Evolutionary conservation across 805 yeast genomes (phyloP).

Genomic region (Barnettozyma botsteinii): DNA sequence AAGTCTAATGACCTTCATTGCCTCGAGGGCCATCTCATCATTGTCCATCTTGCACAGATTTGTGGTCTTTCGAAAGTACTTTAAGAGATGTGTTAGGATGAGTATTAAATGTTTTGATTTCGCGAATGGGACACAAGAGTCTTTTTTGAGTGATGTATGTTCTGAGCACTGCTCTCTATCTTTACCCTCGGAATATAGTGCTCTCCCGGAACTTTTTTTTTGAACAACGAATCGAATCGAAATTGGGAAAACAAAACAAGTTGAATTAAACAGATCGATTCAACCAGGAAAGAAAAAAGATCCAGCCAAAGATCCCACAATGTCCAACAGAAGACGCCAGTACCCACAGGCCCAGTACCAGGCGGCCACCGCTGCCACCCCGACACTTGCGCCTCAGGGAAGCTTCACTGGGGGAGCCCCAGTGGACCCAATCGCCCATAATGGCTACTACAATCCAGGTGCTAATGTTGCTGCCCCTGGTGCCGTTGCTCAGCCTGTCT

Average conservation of each 20-base stretch:
- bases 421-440: conserved; percentile 2
- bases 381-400: conserved; percentile 2
- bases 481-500: conserved; percentile 16
- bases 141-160: too few relatives aligned
- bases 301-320: conserved; percentile 5
- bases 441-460: conserved; percentile 2
- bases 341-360: conserved; percentile 28
- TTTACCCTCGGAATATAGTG: too few relatives aligned
- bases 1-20: conserved; percentile 12
- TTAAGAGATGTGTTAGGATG: too few relatives aligned
- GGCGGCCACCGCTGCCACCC: conserved; percentile 10
- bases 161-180: not conserved
- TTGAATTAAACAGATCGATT: too few relatives aligned
- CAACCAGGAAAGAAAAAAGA: not conserved
- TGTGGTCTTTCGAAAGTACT: too few relatives aligned
- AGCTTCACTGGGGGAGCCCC: conserved; percentile 9
- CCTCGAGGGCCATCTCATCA: conserved; percentile 9
- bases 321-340: conserved; percentile 29
- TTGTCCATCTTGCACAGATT: conserved; percentile 3
- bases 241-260: conserved; percentile 4
- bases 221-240: conserved; percentile 9
- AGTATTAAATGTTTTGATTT: too few relatives aligned
- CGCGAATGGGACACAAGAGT: too few relatives aligned
- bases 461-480: conserved; percentile 9
- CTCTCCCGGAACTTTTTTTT: not conserved